Evolutionary conservation across 2,329 filamentous ascomycete species (phyloP).

Genomic region (Trichoderma breve): DNA sequence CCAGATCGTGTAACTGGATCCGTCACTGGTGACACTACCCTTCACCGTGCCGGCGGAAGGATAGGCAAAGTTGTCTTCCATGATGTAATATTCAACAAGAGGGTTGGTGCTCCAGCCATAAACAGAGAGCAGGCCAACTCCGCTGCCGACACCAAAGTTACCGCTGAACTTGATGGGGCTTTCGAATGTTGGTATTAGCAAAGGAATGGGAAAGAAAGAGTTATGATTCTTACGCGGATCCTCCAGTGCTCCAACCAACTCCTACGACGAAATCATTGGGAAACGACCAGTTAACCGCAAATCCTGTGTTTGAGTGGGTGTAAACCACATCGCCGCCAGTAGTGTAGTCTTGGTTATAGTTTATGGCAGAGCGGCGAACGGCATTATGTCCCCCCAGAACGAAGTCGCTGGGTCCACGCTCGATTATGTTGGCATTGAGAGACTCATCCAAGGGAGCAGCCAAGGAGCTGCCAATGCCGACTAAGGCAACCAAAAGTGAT

Average conservation of each 20-base stretch:
- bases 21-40: constrained; percentile 38
- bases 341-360: constrained; percentile 24
- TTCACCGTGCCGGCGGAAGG: constrained; percentile 34
- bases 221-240: neutral
- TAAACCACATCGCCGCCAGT: constrained; percentile 23
- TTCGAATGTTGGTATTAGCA: neutral
- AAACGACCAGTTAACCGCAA: constrained; percentile 22
- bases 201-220: neutral
- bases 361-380: constrained; percentile 15
- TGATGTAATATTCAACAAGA: constrained; percentile 39
- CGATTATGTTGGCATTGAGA: neutral
- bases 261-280: constrained; percentile 24
- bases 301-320: constrained; percentile 19
- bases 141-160: constrained; percentile 24
- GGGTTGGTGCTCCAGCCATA: constrained; percentile 41
- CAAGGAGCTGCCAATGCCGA: neutral
- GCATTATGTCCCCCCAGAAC: constrained; percentile 7
- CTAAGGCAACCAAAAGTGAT: neutral
- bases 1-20: constrained; percentile 39
- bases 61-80: constrained; percentile 40
- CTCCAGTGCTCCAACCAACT: constrained; percentile 22
- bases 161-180: constrained; percentile 11
- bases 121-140: constrained; percentile 38
- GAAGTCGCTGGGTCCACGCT: constrained; percentile 6
- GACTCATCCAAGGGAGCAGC: neutral